A percentile compares a stretch with the other conserved stretches of the same genome.
Evolutionary conservation across 257 asterid genomes (phyloP).

Genomic region (Ehretia macrophylla): DNA sequence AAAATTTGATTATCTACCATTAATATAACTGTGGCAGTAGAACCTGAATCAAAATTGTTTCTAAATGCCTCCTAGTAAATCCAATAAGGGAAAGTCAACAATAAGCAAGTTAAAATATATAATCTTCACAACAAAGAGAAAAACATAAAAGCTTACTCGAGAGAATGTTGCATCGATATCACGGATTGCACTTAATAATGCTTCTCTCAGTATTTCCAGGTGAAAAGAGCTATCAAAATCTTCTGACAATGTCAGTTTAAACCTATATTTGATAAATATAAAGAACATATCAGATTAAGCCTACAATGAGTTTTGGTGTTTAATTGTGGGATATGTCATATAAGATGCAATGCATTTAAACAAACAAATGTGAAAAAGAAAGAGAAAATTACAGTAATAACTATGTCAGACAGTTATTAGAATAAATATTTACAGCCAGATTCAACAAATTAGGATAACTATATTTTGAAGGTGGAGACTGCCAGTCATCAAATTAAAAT

Average conservation of each 20-base stretch:
- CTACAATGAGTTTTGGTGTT: no score
- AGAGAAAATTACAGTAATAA: no score
- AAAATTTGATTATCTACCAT: constrained; percentile 72
- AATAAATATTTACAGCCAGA: no score
- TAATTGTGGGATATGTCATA: no score
- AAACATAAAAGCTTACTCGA: constrained; percentile 38
- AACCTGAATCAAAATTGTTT: constrained; percentile 70
- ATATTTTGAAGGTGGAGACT: no score
- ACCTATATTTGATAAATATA: constrained; percentile 37
- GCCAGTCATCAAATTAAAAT: no score
- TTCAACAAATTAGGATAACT: no score
- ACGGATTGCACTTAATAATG: constrained; percentile 77
- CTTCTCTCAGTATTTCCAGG: constrained; percentile 81
- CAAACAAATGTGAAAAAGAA: no score
- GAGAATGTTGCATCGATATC: constrained; percentile 77
- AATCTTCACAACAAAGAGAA: neutral
- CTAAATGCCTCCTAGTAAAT: constrained; percentile 68
- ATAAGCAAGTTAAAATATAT: constrained; percentile 14
- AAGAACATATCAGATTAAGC: neutral
- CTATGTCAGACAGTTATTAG: no score
- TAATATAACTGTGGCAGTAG: constrained; percentile 84
- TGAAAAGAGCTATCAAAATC: constrained; percentile 67
- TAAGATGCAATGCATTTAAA: no score
- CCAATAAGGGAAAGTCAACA: constrained; percentile 20
- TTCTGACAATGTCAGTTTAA: constrained; percentile 64